phyloP scores from a whole-genome alignment of 306 rosid species.

The Vigna mungo region DNA sequence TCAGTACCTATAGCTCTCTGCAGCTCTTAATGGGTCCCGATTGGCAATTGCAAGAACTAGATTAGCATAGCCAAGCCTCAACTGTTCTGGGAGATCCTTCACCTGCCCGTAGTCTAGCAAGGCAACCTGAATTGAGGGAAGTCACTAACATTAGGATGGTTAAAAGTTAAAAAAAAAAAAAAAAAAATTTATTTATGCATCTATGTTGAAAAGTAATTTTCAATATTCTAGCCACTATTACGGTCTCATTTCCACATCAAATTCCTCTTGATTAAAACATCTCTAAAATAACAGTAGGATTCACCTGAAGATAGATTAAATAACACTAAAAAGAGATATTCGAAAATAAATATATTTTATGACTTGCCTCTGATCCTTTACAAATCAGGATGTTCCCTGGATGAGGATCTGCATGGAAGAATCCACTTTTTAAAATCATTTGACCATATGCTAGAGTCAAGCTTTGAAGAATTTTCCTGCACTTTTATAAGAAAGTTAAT shows the following conservation, averaged over 20 bases:
- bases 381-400: constrained; percentile 95
- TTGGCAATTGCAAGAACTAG: constrained; percentile 92
- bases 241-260: constrained; percentile 22
- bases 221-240: constrained; percentile 20
- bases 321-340: constrained; percentile 1
- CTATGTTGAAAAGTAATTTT: constrained; percentile 35
- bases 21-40: constrained; percentile 67
- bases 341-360: constrained; percentile 30
- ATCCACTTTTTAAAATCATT: constrained; percentile 95
- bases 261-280: constrained; percentile 25
- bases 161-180: constrained; percentile 6
- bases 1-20: constrained; percentile 83
- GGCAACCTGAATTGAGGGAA: constrained; percentile 71
- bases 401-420: constrained; percentile 99
- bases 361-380: constrained; percentile 94
- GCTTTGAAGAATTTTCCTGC: constrained; percentile 93
- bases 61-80: constrained; percentile 95
- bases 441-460: constrained; percentile 99
- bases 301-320: constrained; percentile 11
- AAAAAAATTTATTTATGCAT: background rate
- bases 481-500: constrained; percentile 39
- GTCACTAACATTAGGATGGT: constrained; percentile 41
- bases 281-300: constrained; percentile 28
- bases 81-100: constrained; percentile 91
- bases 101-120: constrained; percentile 98